Percentiles rank a stretch among this genome's conserved stretches.
Evolutionary conservation across 1,284 basidiomycete species (phyloP).

Genomic region (Ceratobasidium sp.): DNA sequence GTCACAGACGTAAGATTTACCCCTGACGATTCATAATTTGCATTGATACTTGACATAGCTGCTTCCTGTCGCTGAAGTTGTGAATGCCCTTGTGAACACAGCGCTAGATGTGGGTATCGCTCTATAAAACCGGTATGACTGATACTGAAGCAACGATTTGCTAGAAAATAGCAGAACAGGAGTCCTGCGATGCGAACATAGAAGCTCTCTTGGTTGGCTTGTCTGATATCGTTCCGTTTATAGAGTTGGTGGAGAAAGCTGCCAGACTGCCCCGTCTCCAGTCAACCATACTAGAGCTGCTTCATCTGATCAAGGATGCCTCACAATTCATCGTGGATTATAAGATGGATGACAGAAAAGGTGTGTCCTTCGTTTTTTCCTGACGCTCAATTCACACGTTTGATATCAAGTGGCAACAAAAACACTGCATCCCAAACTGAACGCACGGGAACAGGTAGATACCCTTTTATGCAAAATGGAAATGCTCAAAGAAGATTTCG

Average conservation of each 20-base stretch:
- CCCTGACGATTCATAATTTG: too few relatives aligned
- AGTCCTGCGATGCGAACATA: too few relatives aligned
- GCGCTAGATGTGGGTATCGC: too few relatives aligned
- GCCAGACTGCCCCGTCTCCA: neutral
- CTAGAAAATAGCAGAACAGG: too few relatives aligned
- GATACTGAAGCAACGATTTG: too few relatives aligned
- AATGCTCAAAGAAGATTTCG: neutral
- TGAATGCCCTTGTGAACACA: too few relatives aligned
- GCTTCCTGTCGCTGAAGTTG: too few relatives aligned
- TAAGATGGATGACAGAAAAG: neutral
- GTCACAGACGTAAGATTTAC: too few relatives aligned
- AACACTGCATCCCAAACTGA: neutral
- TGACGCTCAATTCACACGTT: neutral
- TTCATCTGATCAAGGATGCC: constrained; percentile 1
- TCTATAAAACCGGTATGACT: too few relatives aligned
- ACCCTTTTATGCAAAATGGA: neutral
- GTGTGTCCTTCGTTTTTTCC: neutral
- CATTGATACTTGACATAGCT: too few relatives aligned
- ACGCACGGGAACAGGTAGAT: neutral
- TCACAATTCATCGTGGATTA: neutral
- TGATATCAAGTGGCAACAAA: too few relatives aligned
- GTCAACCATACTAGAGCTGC: neutral
- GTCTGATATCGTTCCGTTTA: neutral
- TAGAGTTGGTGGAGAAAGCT: neutral
- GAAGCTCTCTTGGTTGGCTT: too few relatives aligned